Conservation (phyloP, 108 stramenopile species). For the Nitzschia palea region DNA sequence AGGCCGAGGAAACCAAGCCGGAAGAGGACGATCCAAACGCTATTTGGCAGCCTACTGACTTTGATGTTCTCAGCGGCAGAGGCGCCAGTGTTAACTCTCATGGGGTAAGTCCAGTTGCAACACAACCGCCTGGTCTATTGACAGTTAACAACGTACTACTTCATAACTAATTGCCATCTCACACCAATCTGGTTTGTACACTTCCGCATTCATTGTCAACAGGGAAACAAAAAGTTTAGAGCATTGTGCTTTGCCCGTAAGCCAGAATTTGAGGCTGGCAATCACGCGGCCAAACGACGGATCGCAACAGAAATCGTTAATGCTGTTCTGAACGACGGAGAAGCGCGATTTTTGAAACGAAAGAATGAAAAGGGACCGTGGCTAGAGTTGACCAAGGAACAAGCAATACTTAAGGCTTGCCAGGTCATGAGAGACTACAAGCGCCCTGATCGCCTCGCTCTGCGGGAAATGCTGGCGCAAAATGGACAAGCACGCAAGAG, state of each 20-base stretch:
- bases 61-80: constrained; percentile 63
- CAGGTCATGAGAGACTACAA: constrained; percentile 81
- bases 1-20: not conserved
- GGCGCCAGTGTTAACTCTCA: constrained; percentile 76
- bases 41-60: constrained; percentile 35
- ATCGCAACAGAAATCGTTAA: constrained; percentile 63
- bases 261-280: constrained; percentile 58
- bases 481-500: constrained; percentile 42
- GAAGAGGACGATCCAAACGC: constrained; percentile 12
- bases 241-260: constrained; percentile 62
- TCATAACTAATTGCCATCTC: too few species aligned
- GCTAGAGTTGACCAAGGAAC: constrained; percentile 61
- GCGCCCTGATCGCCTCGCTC: constrained; percentile 69
- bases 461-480: constrained; percentile 47
- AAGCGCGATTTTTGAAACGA: constrained; percentile 59
- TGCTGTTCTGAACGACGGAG: constrained; percentile 10
- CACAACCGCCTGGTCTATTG: not conserved
- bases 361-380: constrained; percentile 52
- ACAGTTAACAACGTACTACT: too few species aligned
- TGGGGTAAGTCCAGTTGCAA: not conserved
- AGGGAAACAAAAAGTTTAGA: constrained; percentile 64
- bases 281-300: constrained; percentile 60
- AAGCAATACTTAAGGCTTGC: constrained; percentile 67
- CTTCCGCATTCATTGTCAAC: not conserved
- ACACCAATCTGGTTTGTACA: too few species aligned